Evolutionary conservation across 768 basidiomycete genomes (phyloP).

Genomic region (Hydnomerulius pinastri): DNA sequence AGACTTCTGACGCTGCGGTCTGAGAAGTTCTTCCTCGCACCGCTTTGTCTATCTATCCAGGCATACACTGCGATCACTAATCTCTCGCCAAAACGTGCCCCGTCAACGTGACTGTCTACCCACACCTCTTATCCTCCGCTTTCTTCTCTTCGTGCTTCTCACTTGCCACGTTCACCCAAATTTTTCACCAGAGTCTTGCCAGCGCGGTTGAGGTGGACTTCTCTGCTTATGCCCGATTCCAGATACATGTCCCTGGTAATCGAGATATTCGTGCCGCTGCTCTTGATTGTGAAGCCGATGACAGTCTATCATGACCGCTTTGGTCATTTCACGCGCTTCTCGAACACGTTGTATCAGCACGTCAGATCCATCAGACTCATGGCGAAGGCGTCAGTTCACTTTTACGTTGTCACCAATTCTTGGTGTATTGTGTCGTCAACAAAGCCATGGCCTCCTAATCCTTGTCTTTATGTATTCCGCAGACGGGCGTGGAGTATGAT

Average conservation of each 20-base stretch:
- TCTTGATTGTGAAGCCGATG: conserved; percentile 28
- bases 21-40: conserved; percentile 25
- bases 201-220: conserved; percentile 14
- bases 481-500: conserved; percentile 35
- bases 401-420: conserved; percentile 33
- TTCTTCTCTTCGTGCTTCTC: conserved; percentile 3
- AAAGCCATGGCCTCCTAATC: conserved; percentile 32
- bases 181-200: conserved; percentile 12
- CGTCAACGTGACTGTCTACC: conserved; percentile 18
- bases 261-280: conserved; percentile 20
- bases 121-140: conserved; percentile 22
- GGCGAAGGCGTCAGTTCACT: conserved; percentile 29
- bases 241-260: conserved; percentile 16
- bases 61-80: conserved; percentile 21
- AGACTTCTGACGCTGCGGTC: conserved; percentile 15
- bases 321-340: conserved; percentile 38
- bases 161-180: conserved; percentile 3
- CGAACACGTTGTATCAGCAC: conserved; percentile 37
- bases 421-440: conserved; percentile 20
- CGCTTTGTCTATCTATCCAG: conserved; percentile 22
- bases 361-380: conserved; percentile 30
- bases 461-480: conserved; percentile 38
- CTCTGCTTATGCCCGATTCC: conserved; percentile 7
- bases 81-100: conserved; percentile 22
- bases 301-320: conserved; percentile 34